These are phyloP conservation scores for Collybia sp. DNA, from an alignment of 768 basidiomycete species.

Conservation along the genomic window DNA sequence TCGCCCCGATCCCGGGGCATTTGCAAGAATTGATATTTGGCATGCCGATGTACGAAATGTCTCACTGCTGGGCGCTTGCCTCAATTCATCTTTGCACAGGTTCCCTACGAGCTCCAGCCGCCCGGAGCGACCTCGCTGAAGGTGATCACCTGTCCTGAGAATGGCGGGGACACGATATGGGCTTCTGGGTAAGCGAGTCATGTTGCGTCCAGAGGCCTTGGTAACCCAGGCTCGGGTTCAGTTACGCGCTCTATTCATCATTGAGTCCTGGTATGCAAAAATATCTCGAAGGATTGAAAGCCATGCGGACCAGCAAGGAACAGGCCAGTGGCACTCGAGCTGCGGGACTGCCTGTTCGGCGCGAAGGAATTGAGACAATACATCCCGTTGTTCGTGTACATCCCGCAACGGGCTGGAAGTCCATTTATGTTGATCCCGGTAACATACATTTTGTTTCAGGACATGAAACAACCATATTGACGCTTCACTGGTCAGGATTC, in stretches of 20 bases:
- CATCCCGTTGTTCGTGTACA: conserved; percentile 85
- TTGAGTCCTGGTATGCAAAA: conserved; percentile 70
- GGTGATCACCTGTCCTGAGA: conserved; percentile 62
- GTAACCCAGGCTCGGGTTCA: conserved; percentile 15
- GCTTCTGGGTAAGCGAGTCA: conserved; percentile 56
- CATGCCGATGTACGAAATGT: conserved; percentile 59
- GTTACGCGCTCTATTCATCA: conserved; percentile 79
- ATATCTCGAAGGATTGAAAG: conserved; percentile 70
- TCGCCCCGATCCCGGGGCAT: conserved; percentile 61
- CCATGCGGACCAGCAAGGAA: conserved; percentile 71
- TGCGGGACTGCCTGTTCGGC: conserved; percentile 65
- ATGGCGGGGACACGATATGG: conserved; percentile 80
- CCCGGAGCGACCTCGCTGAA: conserved; percentile 77
- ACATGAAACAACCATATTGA: neutral
- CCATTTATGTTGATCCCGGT: conserved; percentile 77
- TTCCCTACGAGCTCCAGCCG: conserved; percentile 80
- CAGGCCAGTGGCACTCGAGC: conserved; percentile 74
- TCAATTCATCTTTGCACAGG: conserved; percentile 16
- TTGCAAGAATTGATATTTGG: conserved; percentile 74
- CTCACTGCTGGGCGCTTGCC: too few relatives aligned
- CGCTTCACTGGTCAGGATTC: conserved; percentile 45
- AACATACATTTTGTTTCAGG: conserved; percentile 5
- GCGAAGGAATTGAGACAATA: conserved; percentile 61
- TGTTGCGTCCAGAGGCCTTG: neutral
- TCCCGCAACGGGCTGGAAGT: conserved; percentile 85